phyloP scores from a whole-genome alignment of 441 rosid species.

The Eruca vesicaria region DNA sequence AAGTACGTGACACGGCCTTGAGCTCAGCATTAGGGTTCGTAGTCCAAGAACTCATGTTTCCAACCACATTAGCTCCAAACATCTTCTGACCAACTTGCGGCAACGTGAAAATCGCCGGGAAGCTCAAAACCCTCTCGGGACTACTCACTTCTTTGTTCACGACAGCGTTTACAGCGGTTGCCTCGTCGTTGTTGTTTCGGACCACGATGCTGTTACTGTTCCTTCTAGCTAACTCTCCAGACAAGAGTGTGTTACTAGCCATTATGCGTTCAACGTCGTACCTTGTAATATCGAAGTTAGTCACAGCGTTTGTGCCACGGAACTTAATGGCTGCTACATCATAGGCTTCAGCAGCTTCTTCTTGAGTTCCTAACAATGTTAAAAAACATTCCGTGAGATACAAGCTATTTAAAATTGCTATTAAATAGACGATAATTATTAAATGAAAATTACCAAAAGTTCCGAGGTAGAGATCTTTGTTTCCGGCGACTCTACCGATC shows the following conservation, averaged over 20 bases:
- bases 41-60: slow-evolving; percentile 53
- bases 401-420: background rate
- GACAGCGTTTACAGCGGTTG: slow-evolving; percentile 54
- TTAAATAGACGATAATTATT: slow-evolving; percentile 15
- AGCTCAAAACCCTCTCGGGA: slow-evolving; percentile 53
- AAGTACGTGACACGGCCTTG: slow-evolving; percentile 53
- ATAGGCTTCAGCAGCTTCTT: slow-evolving; percentile 98
- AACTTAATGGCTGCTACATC: slow-evolving; percentile 91
- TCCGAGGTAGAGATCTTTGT: slow-evolving; percentile 96
- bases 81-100: slow-evolving; percentile 61
- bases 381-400: background rate
- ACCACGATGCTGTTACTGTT: slow-evolving; percentile 45
- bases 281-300: slow-evolving; percentile 85
- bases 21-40: slow-evolving; percentile 49
- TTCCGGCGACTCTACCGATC: slow-evolving; percentile 96
- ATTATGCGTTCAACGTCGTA: slow-evolving; percentile 90
- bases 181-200: slow-evolving; percentile 35
- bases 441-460: slow-evolving; percentile 60
- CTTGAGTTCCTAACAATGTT: slow-evolving; percentile 72
- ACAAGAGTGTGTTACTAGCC: slow-evolving; percentile 82
- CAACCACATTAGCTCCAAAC: slow-evolving; percentile 38
- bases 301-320: slow-evolving; percentile 93
- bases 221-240: slow-evolving; percentile 82
- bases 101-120: slow-evolving; percentile 50
- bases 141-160: slow-evolving; percentile 50